Evolutionary conservation across 2,329 filamentous ascomycete species (phyloP), one percentile per base, ranked within the genome.

Genomic region (Sporothrix humicola): DNA sequence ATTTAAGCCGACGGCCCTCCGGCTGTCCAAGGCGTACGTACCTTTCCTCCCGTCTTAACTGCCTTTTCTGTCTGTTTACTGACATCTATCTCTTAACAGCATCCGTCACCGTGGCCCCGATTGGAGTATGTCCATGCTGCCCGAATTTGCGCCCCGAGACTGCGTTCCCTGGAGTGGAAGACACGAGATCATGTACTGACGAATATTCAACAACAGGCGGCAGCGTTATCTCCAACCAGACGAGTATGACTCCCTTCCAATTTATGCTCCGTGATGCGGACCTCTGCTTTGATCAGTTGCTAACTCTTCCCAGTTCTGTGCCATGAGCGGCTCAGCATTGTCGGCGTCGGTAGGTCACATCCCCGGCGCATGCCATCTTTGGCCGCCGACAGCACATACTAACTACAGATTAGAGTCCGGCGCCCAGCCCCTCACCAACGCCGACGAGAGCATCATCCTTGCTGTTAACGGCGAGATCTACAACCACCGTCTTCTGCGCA

Each of bases 381-480:
- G 23, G 3, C 17, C 13, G 59, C 9, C 59, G n/a, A 74, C 56
- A 61, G 48, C 58, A 52, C 59, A 77, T 79, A 71, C 79, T 81
- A 56, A 82, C 79, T 71, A 69, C 42, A 74, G 63, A 73, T 61
- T 82, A 95, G 95, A 98, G 82, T 95, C 93, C 80, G 96, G 96
- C 82, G 95, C 96, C 71, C 96, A 99, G 85, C 96, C 96, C 77
- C 88, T 99, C 77, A 92, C 95, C 87, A 98, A 94, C 86, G 90
- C 94, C 78, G 95, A 98, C 82, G 92, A 91, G 77, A 92, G 88
- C 79, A 91, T 99, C 79, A 91, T 95, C 77, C 90, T 99, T 75
- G 95, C 96, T 77, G 96, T 98, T 89, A 99, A 99, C 84, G 96
- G 96, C 84, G 96, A 99, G 83, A 99, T 99, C 82, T 99, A 99